Evolutionary conservation across 192 early-diverging fungal genomes (phyloP).

Genomic region (Mycoemilia scoparia): DNA sequence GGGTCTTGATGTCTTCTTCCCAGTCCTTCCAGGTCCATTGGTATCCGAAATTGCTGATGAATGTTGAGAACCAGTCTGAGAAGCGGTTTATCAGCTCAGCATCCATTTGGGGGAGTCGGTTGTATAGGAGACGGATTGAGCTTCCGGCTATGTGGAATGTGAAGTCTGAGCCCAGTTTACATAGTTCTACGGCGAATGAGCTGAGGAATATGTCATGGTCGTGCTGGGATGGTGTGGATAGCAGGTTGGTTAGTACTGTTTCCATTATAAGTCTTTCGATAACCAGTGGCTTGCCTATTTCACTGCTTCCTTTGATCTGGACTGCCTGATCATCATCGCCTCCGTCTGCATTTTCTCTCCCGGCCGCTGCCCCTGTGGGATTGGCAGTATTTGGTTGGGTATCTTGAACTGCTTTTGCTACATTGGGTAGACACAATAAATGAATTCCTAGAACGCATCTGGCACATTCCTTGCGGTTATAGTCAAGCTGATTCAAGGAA

Average conservation of each 20-base stretch:
- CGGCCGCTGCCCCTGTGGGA: slow-evolving; percentile 3
- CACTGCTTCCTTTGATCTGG: no score
- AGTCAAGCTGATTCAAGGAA: slow-evolving; percentile 61
- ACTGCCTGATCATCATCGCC: no score
- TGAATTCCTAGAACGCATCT: slow-evolving; percentile 52
- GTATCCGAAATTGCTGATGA: slow-evolving; percentile 85
- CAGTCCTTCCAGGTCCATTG: slow-evolving; percentile 79
- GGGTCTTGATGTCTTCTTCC: slow-evolving; percentile 28
- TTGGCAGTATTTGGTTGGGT: slow-evolving; percentile 12
- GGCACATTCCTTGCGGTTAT: slow-evolving; percentile 84
- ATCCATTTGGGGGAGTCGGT: slow-evolving; percentile 29
- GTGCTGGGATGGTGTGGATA: slow-evolving; percentile 35
- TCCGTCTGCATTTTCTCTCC: neutral
- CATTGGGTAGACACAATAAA: slow-evolving; percentile 31
- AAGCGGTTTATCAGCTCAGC: slow-evolving; percentile 69
- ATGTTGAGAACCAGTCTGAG: slow-evolving; percentile 75
- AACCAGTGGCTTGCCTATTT: slow-evolving; percentile 13
- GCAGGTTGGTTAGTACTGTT: slow-evolving; percentile 33
- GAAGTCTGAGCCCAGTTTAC: slow-evolving; percentile 27
- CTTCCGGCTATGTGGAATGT: slow-evolving; percentile 14
- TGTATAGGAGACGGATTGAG: slow-evolving; percentile 10
- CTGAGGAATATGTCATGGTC: slow-evolving; percentile 28
- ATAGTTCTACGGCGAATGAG: slow-evolving; percentile 30
- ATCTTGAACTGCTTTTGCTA: slow-evolving; percentile 14
- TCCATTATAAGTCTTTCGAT: slow-evolving; percentile 39